phyloP scores from a whole-genome alignment of 352 stramenopile genomes.

The Phytophthora hybrid region DNA sequence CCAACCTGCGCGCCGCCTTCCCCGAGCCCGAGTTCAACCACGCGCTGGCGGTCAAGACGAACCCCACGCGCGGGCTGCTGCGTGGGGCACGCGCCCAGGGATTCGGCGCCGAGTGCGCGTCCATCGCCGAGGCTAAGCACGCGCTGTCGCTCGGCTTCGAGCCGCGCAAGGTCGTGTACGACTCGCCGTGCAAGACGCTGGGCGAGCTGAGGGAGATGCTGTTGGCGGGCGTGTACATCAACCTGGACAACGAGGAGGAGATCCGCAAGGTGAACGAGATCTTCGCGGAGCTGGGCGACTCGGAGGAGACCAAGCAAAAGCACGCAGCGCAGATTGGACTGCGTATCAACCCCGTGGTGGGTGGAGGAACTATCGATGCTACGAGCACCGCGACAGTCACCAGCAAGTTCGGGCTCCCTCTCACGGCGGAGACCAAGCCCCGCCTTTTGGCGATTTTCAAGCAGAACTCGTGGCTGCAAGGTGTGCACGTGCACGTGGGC shows the following conservation, averaged over 20 bases:
- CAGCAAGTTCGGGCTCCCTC: constrained; percentile 93
- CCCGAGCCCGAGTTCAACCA: constrained; percentile 78
- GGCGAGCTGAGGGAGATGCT: constrained; percentile 86
- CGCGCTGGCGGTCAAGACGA: constrained; percentile 84
- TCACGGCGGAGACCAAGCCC: constrained; percentile 63
- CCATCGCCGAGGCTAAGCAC: constrained; percentile 85
- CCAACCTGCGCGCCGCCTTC: constrained; percentile 62
- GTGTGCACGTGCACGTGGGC: constrained; percentile 91
- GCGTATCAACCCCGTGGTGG: constrained; percentile 93
- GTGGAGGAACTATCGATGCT: constrained; percentile 84
- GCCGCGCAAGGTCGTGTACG: constrained; percentile 88
- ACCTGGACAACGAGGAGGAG: constrained; percentile 94
- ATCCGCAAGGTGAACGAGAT: constrained; percentile 78
- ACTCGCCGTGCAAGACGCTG: constrained; percentile 93
- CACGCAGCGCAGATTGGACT: constrained; percentile 82
- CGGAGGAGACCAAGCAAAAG: constrained; percentile 25
- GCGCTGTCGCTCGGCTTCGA: constrained; percentile 75
- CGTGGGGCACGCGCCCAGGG: constrained; percentile 54
- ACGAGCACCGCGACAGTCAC: constrained; percentile 89
- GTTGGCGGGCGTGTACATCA: constrained; percentile 86
- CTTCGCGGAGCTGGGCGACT: constrained; percentile 53
- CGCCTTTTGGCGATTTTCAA: constrained; percentile 65
- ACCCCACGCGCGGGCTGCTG: constrained; percentile 74
- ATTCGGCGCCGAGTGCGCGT: constrained; percentile 86
- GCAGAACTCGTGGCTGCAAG: constrained; percentile 85